Conservation (phyloP, 768 basidiomycete genomes). For the Collybia sordida region DNA sequence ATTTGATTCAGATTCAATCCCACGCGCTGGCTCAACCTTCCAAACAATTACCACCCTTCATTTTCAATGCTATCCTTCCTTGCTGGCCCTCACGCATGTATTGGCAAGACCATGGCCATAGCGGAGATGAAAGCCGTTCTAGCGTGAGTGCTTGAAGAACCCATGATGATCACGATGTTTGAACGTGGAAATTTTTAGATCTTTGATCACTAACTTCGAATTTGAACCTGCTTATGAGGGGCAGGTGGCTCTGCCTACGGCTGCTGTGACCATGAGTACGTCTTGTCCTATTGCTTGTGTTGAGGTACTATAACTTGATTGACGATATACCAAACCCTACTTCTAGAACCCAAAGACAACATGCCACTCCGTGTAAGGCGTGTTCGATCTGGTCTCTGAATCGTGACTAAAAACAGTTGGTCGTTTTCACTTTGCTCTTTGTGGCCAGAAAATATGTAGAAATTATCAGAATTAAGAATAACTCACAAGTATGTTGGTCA, state of each 20-base stretch:
- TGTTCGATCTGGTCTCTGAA: too few species aligned
- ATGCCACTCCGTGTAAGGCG: slow-evolving; percentile 32
- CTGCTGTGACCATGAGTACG: slow-evolving; percentile 50
- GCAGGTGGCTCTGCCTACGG: slow-evolving; percentile 38
- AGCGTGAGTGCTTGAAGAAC: slow-evolving; percentile 20
- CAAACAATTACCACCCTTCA: slow-evolving; percentile 29
- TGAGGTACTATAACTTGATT: background rate
- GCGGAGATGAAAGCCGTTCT: slow-evolving; percentile 43
- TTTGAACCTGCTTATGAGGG: slow-evolving; percentile 42
- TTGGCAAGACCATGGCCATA: slow-evolving; percentile 44
- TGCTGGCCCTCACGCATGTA: slow-evolving; percentile 40
- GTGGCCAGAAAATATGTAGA: too few species aligned
- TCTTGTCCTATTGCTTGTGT: background rate
- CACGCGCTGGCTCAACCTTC: slow-evolving; percentile 43
- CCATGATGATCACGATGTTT: background rate
- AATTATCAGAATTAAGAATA: too few species aligned
- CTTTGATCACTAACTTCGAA: slow-evolving; percentile 41
- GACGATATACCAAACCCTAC: too few species aligned
- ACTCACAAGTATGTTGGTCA: too few species aligned
- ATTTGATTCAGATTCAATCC: slow-evolving; percentile 38
- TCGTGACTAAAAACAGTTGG: too few species aligned
- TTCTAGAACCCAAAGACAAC: slow-evolving; percentile 35
- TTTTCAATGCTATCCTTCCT: slow-evolving; percentile 41
- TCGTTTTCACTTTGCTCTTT: too few species aligned
- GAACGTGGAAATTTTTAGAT: slow-evolving; percentile 15